phyloP scores from a whole-genome alignment of 345 rosid genomes.

The Acer negundo region DNA sequence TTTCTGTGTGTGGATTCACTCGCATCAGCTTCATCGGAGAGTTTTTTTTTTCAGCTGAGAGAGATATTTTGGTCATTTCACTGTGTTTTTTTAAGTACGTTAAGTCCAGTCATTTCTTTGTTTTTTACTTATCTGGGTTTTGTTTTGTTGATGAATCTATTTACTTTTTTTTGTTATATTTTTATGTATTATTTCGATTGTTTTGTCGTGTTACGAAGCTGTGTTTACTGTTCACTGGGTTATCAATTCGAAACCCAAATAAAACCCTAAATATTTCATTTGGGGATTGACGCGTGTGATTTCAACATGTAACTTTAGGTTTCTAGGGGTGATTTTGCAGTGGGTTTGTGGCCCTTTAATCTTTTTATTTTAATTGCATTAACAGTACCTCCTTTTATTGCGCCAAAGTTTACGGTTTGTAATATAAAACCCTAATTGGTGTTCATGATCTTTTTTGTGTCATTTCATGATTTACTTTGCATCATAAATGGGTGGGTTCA shows the following conservation, averaged over 20 bases:
- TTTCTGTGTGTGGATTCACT: conserved; percentile 17
- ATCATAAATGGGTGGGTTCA: conserved; percentile 23
- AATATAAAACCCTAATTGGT: conserved; percentile 54
- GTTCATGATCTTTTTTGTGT: conserved; percentile 19
- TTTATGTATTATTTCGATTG: conserved; percentile 29
- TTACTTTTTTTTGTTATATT: conserved; percentile 43
- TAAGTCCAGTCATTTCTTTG: conserved; percentile 31
- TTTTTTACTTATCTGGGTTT: conserved; percentile 40
- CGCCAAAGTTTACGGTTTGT: conserved; percentile 9
- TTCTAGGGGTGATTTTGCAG: conserved; percentile 25
- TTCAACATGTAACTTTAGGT: conserved; percentile 17
- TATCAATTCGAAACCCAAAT: conserved; percentile 27
- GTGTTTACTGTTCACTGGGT: conserved; percentile 38
- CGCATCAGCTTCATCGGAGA: conserved; percentile 18
- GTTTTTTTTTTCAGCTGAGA: conserved; percentile 17
- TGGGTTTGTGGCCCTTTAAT: conserved; percentile 23
- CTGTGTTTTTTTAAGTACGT: conserved; percentile 50
- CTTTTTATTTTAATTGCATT: conserved; percentile 15
- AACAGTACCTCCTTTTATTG: conserved; percentile 6
- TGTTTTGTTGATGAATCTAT: conserved; percentile 37
- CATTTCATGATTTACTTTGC: conserved; percentile 29
- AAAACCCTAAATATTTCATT: conserved; percentile 51
- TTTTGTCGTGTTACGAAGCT: conserved; percentile 26
- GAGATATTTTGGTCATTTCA: conserved; percentile 48
- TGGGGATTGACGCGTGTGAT: conserved; percentile 23